phyloP scores from a whole-genome alignment of 2,329 filamentous ascomycete genomes.

The Sordariomycetes sp. region DNA sequence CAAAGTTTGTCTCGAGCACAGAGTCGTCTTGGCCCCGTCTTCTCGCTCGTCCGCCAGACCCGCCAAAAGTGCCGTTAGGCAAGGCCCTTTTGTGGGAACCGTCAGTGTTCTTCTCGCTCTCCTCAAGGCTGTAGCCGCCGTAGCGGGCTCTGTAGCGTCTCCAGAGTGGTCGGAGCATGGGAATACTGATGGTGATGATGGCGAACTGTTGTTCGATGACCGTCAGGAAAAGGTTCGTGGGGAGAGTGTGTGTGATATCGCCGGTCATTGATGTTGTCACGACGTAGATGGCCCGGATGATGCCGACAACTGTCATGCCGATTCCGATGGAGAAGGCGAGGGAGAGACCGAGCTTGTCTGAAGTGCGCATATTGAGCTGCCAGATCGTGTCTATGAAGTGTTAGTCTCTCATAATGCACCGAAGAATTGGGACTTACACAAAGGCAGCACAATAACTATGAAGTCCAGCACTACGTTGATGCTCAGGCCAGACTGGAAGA shows the following conservation, averaged over 20 bases:
- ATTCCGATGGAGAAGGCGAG: constrained; percentile 1
- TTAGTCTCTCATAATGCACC: background rate
- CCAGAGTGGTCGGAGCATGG: constrained; percentile 2
- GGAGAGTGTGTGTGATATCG: constrained; percentile 1
- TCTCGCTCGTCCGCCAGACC: background rate
- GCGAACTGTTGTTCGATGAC: constrained; percentile 1
- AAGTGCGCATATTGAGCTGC: constrained; percentile 1
- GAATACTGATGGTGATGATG: constrained; percentile 1
- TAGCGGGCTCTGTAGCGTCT: background rate
- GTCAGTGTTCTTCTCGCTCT: background rate
- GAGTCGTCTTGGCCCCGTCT: background rate
- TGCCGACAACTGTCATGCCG: constrained; percentile 1
- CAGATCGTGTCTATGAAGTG: background rate
- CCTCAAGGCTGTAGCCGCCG: constrained; percentile 1
- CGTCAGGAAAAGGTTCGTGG: constrained; percentile 1
- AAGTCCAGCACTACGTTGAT: constrained; percentile 1
- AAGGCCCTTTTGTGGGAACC: too few species aligned
- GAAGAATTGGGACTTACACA: background rate
- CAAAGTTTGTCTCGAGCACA: background rate
- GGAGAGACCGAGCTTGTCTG: background rate
- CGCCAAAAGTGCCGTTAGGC: background rate
- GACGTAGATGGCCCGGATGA: constrained; percentile 1
- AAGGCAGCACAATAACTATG: background rate
- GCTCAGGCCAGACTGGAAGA: constrained; percentile 1
- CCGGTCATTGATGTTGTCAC: background rate